phyloP scores from a whole-genome alignment of 345 rosid species.

The Boechera divaricarpa region DNA sequence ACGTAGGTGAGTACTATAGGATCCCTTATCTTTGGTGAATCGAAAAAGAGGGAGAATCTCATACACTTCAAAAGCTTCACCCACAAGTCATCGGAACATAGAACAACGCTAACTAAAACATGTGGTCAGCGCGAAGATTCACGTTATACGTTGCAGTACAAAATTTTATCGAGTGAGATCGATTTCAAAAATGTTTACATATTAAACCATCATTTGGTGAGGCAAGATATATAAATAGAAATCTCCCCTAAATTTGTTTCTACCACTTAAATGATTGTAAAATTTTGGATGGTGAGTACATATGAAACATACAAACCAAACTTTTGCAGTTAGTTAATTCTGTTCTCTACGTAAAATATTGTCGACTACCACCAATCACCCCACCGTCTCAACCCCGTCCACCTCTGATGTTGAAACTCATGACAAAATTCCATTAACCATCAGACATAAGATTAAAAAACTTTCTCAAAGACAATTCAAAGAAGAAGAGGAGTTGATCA shows the following conservation, averaged over 20 bases:
- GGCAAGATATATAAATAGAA: background rate
- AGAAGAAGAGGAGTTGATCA: too few relatives aligned
- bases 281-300: background rate
- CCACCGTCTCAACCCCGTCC: too few relatives aligned
- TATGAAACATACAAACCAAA: background rate
- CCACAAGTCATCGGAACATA: conserved; percentile 29
- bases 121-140: conserved; percentile 4
- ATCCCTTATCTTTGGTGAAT: conserved; percentile 39
- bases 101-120: conserved; percentile 18
- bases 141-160: background rate
- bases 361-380: too few relatives aligned
- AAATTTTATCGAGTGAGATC: background rate
- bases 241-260: background rate
- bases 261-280: background rate
- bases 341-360: background rate
- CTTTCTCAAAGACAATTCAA: too few relatives aligned
- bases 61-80: conserved; percentile 31
- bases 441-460: too few relatives aligned
- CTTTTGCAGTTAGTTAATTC: background rate
- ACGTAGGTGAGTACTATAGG: conserved; percentile 30
- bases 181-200: background rate
- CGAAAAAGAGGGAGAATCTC: conserved; percentile 26
- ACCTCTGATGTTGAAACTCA: too few relatives aligned
- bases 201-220: background rate
- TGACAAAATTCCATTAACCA: too few relatives aligned